These are phyloP conservation scores for Candida boleticola DNA, from an alignment of 805 yeast species.

Conservation along the genomic window DNA sequence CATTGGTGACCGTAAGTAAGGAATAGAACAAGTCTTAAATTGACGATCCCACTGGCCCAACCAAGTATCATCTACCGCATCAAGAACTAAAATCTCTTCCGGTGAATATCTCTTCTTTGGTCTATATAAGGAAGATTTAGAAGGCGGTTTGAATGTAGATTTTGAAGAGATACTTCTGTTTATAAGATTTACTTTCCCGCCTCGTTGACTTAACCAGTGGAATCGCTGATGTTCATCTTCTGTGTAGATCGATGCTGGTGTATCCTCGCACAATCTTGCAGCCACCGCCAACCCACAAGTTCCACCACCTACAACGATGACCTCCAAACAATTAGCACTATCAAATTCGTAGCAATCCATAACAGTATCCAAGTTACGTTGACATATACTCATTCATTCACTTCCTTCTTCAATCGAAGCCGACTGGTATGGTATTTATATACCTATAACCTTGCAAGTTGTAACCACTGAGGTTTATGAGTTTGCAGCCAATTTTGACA, in stretches of 20 bases:
- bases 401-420: background rate
- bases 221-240: slow-evolving; percentile 48
- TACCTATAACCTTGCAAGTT: background rate
- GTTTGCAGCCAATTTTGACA: slow-evolving; percentile 3
- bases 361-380: too few species aligned
- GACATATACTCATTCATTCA: too few species aligned
- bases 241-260: slow-evolving; percentile 43
- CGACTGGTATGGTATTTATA: slow-evolving; percentile 1
- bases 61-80: slow-evolving; percentile 29
- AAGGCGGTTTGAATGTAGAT: slow-evolving; percentile 10
- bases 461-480: slow-evolving; percentile 10
- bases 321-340: slow-evolving; percentile 28
- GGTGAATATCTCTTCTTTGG: slow-evolving; percentile 18
- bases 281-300: slow-evolving; percentile 44
- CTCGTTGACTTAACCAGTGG: slow-evolving; percentile 41
- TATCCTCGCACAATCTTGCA: slow-evolving; percentile 40
- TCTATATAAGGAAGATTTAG: slow-evolving; percentile 5
- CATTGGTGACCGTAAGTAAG: slow-evolving; percentile 45
- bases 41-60: slow-evolving; percentile 46
- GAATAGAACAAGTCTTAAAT: slow-evolving; percentile 40
- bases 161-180: slow-evolving; percentile 14
- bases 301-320: slow-evolving; percentile 45
- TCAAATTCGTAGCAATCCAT: slow-evolving; percentile 7
- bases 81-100: slow-evolving; percentile 35
- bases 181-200: slow-evolving; percentile 24